Evolutionary conservation across 2,329 filamentous ascomycete genomes (phyloP), one percentile per base, ranked within the genome.

Genomic region (Amauroascus niger): DNA sequence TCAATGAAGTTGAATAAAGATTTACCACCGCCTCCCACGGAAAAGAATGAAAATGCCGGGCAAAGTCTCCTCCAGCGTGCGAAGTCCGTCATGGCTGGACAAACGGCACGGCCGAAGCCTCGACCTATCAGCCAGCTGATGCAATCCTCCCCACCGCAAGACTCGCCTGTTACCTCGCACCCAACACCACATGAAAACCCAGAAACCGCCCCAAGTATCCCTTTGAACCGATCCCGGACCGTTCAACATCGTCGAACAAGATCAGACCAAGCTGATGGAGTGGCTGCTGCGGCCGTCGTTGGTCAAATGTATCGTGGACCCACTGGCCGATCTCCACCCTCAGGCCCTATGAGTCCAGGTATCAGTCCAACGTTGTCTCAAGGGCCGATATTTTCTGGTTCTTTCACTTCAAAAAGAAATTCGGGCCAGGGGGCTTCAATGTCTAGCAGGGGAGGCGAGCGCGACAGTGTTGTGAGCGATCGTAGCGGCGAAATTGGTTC

Each of bases 261-360:
- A 50, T 78, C 75, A 24, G 76, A 78, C 51, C 72, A 74, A 58
- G 63, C 69, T 9, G 61, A 63, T 18, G 69, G 70, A 54, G 63
- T 67, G 44, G 65, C 70, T 50, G 83, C 82, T 16, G 86, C 87
- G 6, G 81, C 79, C 56, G 80, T 95, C 28, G 84, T 95, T 47
- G 88, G 87, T 62, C 89, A 90, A 69, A 95, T 95, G 86, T 94
- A 94, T 73, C 84, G 84, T 64, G 85, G 85, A 13, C 60, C 67
- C 7, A 53, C 56, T n/a, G 61, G 62, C 20, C 59, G 65, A 30
- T 63, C 70, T 18, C 68, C 69, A 46, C 72, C 71, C 6, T 67
- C 69, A 13, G 79, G 85, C 20, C 78, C 82, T 7, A 75, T 79
- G 53, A 72, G 69, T 63, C 76, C 65, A 55, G 70, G 53, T 49